Base-by-base conservation (phyloP, 176 grass and related monocot species). In the Oryza australiensis region DNA sequence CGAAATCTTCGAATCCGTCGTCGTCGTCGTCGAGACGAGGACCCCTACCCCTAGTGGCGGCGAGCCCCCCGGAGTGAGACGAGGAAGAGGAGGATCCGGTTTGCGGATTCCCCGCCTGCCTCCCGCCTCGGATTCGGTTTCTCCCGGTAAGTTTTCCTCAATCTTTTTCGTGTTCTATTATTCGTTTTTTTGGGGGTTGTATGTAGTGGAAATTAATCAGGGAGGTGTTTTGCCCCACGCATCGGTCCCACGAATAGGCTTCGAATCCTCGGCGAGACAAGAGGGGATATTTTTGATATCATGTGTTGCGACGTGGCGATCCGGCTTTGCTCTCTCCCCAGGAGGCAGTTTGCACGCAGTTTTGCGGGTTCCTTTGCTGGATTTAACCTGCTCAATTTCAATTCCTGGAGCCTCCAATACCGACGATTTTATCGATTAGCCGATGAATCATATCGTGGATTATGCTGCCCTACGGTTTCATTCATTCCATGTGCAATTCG, bases 111-210 rank as follows among this genome's bases (percentile, higher is more conserved):
- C 20, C 51, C 18, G 2, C 4, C 64, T 1, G 28, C 48, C 73
- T 64, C 28, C 40, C 35, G 64, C 63, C 28, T 7, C 32, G 72
- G 76, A 57, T 37, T 40, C 43, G 55, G 9, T 76, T 68, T 24
- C 62, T 42, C 60, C 68, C 9, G n/a, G 87, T 84, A 81, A 32
- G 64, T 80, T 88, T 68, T 38, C 35, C 66, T 46, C 37, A 13
- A 33, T 22, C n/a, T 71, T 33, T 53, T 55, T 55, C 5, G 5
- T n/a, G 4, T 55, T 55, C 5, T n/a, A 4, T 59, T 59, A 7
- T 22, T 60, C 37, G 1, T 34, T 22, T 13, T 26, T 18, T 60
- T n/a, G n/a, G n/a, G n/a, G 14, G 2, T 26, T 74, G 34, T 2
- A 1, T 40, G 5, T 8, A 16, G 20, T 27, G 66, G n/a, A 67